These are phyloP conservation scores for Periconia sp. DNA, from an alignment of 2,329 filamentous ascomycete genomes.

Conservation along the genomic window DNA sequence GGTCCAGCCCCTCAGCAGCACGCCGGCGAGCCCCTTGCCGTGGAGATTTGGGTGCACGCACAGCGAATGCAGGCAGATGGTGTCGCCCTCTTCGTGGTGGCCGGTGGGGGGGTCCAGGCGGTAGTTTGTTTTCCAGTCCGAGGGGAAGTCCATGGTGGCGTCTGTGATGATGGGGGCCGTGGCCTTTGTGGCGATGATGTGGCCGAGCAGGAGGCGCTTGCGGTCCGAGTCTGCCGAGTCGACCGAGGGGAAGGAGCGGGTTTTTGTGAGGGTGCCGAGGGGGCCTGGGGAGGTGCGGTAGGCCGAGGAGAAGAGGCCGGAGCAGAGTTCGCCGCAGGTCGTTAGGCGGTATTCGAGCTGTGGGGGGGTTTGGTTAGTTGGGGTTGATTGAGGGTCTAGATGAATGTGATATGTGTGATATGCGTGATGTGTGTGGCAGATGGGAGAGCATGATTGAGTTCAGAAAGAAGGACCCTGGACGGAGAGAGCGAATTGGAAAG, in stretches of 20 bases:
- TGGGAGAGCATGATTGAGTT: not conserved
- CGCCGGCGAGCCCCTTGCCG: conserved; percentile 73
- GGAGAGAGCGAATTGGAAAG: too few species aligned
- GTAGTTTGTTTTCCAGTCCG: conserved; percentile 65
- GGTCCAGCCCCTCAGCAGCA: conserved; percentile 76
- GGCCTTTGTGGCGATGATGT: conserved; percentile 78
- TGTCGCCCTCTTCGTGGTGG: conserved; percentile 75
- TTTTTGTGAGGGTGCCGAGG: conserved; percentile 59
- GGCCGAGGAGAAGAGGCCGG: conserved; percentile 79
- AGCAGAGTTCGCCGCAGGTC: conserved; percentile 75
- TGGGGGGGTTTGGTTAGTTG: too few species aligned
- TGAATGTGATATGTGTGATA: too few species aligned
- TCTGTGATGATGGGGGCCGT: conserved; percentile 70
- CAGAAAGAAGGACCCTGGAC: too few species aligned
- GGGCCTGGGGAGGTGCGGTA: conserved; percentile 56
- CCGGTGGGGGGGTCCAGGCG: conserved; percentile 55
- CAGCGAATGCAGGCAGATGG: conserved; percentile 81
- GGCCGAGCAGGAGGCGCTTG: conserved; percentile 72
- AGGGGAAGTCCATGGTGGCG: conserved; percentile 75
- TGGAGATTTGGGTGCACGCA: conserved; percentile 80
- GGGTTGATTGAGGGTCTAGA: too few species aligned
- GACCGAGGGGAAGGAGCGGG: conserved; percentile 61
- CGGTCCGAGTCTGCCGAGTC: conserved; percentile 64
- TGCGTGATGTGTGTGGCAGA: too few species aligned
- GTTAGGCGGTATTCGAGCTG: conserved; percentile 80